Evolutionary conservation across 495 filamentous ascomycete genomes (phyloP).

Genomic region (Penicillium manginii): DNA sequence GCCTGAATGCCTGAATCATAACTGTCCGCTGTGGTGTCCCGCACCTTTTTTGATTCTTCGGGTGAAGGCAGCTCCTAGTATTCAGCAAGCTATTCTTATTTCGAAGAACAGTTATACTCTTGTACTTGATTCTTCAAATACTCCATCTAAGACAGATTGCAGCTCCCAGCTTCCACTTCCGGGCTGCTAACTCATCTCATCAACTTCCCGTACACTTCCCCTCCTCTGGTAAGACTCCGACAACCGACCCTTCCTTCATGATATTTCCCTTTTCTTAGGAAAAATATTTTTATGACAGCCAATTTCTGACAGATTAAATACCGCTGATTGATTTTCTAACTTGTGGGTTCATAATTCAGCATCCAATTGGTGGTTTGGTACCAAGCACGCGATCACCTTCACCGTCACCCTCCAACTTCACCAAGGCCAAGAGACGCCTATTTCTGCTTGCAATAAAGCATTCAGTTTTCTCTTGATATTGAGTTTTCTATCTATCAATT

Average conservation of each 20-base stretch:
- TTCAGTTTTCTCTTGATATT: background rate
- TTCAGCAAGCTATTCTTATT: background rate
- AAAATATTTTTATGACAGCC: background rate
- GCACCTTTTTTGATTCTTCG: conserved; percentile 7
- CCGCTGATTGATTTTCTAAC: too few species aligned
- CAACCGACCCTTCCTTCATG: too few species aligned
- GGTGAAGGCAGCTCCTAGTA: background rate
- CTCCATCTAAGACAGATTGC: background rate
- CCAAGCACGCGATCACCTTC: too few species aligned
- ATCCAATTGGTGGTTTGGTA: too few species aligned
- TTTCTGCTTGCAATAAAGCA: background rate
- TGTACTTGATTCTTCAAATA: background rate
- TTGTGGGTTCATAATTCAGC: too few species aligned
- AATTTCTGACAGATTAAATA: too few species aligned
- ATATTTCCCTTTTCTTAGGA: background rate
- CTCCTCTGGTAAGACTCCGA: background rate
- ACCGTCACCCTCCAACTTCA: background rate
- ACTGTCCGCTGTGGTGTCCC: conserved; percentile 1
- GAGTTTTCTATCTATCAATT: background rate
- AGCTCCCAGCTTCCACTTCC: background rate
- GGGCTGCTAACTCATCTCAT: background rate
- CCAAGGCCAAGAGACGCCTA: background rate
- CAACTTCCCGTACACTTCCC: background rate
- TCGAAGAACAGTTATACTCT: background rate
- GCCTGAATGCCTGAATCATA: conserved; percentile 24